phyloP scores from a whole-genome alignment of 805 yeast genomes.

The Ogataea wickerhamii region DNA sequence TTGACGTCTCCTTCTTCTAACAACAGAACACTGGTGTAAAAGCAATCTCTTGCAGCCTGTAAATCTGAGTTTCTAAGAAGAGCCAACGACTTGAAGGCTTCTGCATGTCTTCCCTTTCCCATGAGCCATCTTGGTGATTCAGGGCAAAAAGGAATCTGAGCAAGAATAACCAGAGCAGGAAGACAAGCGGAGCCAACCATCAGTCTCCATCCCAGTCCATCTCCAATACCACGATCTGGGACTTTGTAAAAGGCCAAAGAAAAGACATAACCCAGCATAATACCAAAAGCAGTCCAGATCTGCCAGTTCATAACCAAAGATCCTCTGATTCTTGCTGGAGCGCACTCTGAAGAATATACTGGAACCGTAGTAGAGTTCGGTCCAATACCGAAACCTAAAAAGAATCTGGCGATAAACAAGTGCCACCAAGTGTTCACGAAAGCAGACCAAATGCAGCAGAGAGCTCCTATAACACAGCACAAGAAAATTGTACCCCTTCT shows the following conservation, averaged over 20 bases:
- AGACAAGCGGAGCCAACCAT: constrained; percentile 51
- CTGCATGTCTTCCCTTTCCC: constrained; percentile 37
- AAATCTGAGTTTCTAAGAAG: constrained; percentile 33
- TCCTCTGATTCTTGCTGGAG: constrained; percentile 35
- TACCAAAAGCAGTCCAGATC: constrained; percentile 43
- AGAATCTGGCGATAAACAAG: constrained; percentile 46
- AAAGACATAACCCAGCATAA: constrained; percentile 39
- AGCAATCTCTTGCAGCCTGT: constrained; percentile 38
- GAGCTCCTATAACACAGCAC: constrained; percentile 57
- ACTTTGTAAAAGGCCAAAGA: constrained; percentile 34
- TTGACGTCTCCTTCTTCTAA: constrained; percentile 49
- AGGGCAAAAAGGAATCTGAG: constrained; percentile 30
- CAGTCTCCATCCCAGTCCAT: constrained; percentile 49
- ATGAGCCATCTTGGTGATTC: constrained; percentile 45
- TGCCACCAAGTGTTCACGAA: constrained; percentile 63
- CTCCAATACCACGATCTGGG: constrained; percentile 28
- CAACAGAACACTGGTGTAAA: constrained; percentile 43
- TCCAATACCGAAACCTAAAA: constrained; percentile 36
- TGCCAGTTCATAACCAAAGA: constrained; percentile 68
- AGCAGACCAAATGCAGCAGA: constrained; percentile 69
- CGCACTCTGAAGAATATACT: constrained; percentile 36
- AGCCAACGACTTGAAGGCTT: constrained; percentile 41
- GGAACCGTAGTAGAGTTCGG: constrained; percentile 36
- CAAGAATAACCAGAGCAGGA: constrained; percentile 41
- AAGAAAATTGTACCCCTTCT: constrained; percentile 65